Conservation (phyloP, 2,329 filamentous ascomycete genomes). For the Xylaria sp. region DNA sequence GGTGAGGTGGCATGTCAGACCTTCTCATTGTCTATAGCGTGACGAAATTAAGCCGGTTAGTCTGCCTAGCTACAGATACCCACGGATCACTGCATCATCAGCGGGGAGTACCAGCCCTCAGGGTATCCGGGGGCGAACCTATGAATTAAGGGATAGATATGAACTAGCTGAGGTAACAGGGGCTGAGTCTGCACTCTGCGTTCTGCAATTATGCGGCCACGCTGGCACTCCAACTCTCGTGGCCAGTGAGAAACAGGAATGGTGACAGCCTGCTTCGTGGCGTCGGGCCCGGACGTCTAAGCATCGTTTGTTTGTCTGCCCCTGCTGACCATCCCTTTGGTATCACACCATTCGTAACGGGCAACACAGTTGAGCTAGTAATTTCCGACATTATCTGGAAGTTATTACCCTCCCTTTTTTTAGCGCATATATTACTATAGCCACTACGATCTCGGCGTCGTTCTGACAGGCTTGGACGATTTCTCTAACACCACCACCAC, state of each 20-base stretch:
- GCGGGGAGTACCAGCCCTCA: neutral
- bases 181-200: slow-evolving; percentile 10
- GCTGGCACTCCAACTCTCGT: neutral
- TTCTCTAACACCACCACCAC: neutral
- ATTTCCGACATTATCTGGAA: neutral
- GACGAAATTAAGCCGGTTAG: neutral
- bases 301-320: neutral
- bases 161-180: neutral
- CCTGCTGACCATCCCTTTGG: neutral
- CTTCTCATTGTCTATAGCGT: neutral
- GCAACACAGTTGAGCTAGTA: neutral
- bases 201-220: slow-evolving; percentile 5
- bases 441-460: neutral
- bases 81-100: neutral
- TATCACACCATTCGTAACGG: neutral
- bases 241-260: neutral
- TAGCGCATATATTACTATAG: neutral
- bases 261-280: slow-evolving; percentile 13
- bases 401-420: neutral
- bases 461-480: neutral
- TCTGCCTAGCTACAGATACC: neutral
- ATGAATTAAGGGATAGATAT: neutral
- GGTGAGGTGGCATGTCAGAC: neutral
- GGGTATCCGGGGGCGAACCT: neutral
- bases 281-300: neutral